These are phyloP conservation scores for Trichoderma erinaceum DNA, from an alignment of 495 filamentous ascomycete species.

Conservation along the genomic window DNA sequence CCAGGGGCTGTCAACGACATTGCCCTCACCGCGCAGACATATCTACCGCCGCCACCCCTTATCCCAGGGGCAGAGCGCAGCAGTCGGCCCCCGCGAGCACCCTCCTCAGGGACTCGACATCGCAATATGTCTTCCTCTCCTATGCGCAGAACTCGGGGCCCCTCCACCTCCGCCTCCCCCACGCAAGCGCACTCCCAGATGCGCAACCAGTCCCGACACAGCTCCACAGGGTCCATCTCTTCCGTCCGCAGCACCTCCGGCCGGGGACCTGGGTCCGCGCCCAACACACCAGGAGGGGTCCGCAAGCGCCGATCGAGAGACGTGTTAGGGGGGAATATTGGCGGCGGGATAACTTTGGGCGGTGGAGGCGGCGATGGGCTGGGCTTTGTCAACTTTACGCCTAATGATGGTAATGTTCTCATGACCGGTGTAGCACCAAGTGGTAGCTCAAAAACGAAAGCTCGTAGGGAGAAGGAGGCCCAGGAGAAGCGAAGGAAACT, in stretches of 20 bases:
- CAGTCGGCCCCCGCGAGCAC: slow-evolving; percentile 9
- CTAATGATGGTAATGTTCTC: slow-evolving; percentile 69
- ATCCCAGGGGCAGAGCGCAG: slow-evolving; percentile 12
- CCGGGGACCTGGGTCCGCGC: slow-evolving; percentile 9
- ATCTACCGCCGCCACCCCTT: slow-evolving; percentile 7
- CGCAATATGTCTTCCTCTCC: slow-evolving; percentile 16
- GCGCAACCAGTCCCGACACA: slow-evolving; percentile 14
- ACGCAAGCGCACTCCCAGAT: background rate
- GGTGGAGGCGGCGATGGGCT: slow-evolving; percentile 27
- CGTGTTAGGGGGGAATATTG: background rate
- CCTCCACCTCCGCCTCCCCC: slow-evolving; percentile 8
- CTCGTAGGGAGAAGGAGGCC: slow-evolving; percentile 79
- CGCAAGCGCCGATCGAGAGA: slow-evolving; percentile 17
- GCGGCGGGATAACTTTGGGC: background rate
- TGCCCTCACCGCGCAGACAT: slow-evolving; percentile 10
- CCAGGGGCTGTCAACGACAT: slow-evolving; percentile 22
- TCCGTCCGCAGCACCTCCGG: slow-evolving; percentile 15
- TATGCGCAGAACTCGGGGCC: slow-evolving; percentile 1
- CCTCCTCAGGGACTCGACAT: slow-evolving; percentile 11
- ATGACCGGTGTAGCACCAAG: slow-evolving; percentile 87
- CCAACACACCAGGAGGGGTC: slow-evolving; percentile 15
- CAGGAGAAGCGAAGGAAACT: slow-evolving; percentile 69
- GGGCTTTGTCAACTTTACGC: slow-evolving; percentile 91
- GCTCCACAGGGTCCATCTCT: slow-evolving; percentile 15
- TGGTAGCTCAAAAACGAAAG: slow-evolving; percentile 89